Percentiles rank a stretch among this genome's conserved stretches.
These are phyloP conservation scores for Selenicereus undatus DNA, from an alignment of 148 eudicot genomes.

Conservation along the genomic window DNA sequence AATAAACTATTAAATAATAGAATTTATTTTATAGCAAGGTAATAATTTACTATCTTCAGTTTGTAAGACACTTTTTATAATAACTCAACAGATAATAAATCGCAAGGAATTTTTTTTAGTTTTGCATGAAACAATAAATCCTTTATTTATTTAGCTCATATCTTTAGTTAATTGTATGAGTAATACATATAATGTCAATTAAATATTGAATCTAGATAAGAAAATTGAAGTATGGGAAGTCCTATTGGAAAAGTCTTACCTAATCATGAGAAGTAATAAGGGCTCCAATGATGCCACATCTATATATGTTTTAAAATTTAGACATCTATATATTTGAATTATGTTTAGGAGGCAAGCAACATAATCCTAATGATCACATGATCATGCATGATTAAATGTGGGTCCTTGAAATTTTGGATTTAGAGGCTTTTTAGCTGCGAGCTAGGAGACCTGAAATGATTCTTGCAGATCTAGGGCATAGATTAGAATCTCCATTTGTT, in stretches of 20 bases:
- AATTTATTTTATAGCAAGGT: too few species aligned
- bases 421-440: slow-evolving; percentile 29
- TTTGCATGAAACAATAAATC: neutral
- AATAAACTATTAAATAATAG: too few species aligned
- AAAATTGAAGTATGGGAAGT: neutral
- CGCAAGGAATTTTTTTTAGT: neutral
- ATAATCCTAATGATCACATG: slow-evolving; percentile 26
- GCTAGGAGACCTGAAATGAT: slow-evolving; percentile 56
- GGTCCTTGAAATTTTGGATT: slow-evolving; percentile 30
- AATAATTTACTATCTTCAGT: too few species aligned
- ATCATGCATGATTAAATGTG: slow-evolving; percentile 40
- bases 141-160: neutral
- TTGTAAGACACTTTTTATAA: too few species aligned
- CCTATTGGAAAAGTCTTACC: neutral
- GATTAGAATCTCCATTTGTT: slow-evolving; percentile 36
- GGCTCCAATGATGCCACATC: neutral
- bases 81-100: too few species aligned
- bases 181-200: neutral
- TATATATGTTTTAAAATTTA: neutral
- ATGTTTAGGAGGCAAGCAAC: slow-evolving; percentile 18
- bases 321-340: slow-evolving; percentile 1
- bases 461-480: slow-evolving; percentile 39
- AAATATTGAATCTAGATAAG: neutral
- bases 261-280: neutral
- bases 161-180: neutral